Conservation (phyloP, 1,284 basidiomycete species). For the Coniferiporia sulphurascens region DNA sequence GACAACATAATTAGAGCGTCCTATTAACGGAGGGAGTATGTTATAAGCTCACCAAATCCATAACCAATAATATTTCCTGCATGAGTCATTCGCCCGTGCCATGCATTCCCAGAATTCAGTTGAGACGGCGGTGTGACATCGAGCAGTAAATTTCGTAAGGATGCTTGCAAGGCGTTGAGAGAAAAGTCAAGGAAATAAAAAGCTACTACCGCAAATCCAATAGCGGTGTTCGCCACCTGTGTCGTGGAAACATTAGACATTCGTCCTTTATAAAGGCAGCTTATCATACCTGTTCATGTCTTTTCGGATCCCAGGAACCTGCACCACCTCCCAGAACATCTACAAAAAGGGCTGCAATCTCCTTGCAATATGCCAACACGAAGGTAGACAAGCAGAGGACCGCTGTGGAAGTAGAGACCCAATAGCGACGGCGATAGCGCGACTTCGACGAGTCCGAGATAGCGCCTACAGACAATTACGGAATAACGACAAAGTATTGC, state of each 20-base stretch:
- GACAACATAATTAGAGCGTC: conserved; percentile 15
- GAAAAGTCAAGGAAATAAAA: conserved; percentile 96
- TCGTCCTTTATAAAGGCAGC: not conserved
- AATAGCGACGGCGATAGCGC: conserved; percentile 84
- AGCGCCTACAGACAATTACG: conserved; percentile 51
- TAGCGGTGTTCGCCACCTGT: conserved; percentile 68
- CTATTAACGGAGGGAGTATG: not conserved
- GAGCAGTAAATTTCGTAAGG: conserved; percentile 85
- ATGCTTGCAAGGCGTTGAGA: conserved; percentile 91
- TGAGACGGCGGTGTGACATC: conserved; percentile 87
- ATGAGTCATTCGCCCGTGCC: conserved; percentile 94
- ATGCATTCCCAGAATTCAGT: conserved; percentile 92
- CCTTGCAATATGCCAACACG: conserved; percentile 81
- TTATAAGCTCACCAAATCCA: conserved; percentile 62
- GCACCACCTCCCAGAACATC: conserved; percentile 72
- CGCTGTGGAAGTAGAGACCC: conserved; percentile 81
- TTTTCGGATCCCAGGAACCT: conserved; percentile 87
- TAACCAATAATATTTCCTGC: conserved; percentile 93
- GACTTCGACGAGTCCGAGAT: conserved; percentile 91
- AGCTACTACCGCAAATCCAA: conserved; percentile 81
- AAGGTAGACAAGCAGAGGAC: conserved; percentile 68
- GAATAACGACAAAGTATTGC: not conserved
- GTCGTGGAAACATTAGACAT: not conserved
- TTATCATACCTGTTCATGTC: conserved; percentile 50
- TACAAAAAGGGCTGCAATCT: conserved; percentile 70